Base-by-base conservation (phyloP, 2,329 filamentous ascomycete genomes). In the Ceratocystis papillata region DNA sequence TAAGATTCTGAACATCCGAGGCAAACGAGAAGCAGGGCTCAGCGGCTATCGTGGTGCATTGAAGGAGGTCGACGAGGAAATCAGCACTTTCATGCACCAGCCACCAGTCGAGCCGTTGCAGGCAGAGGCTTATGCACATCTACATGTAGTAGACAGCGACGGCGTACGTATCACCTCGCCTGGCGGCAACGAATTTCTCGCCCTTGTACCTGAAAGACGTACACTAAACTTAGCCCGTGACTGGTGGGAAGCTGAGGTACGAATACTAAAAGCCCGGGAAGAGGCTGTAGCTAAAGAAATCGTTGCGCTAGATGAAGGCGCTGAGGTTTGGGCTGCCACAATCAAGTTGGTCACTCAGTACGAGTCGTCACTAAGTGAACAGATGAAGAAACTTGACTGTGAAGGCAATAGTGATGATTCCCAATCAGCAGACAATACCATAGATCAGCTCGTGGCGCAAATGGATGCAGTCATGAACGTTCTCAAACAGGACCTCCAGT, bases 21-120 rank as follows among this genome's bases (percentile, higher is more conserved):
- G 86, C 70, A 80, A 80, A 65, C 78, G 86, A 46, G 87, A 90
- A 72, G 85, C 87, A 1, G 84, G 84, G n/a, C 73, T 90, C 15
- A 88, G 86, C 65, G 86, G 87, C 0, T 91, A 90, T 73, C 83
- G 80, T 22, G 82, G 85, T 1, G 86, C 87, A 3, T 75, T 90
- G 45, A 81, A 78, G 65, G 82, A 89, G 65, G 80, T 89, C 5
- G 86, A 91, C 68, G 77, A 76, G 15, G 82, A 88, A 65, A 79
- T 90, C 5, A 75, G 76, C 4, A 77, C 76, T 3, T 81, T 91
- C 67, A 76, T 91, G 70, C 78, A 75, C 8, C 78, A 79, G 15
- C 84, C 85, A 1, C 81, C 83, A 0, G 74, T 84, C 4, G 76
- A 76, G 50, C 81, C 82, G 0, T 71, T 85, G 6, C 81, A 84